Evolutionary conservation across 306 rosid genomes (phyloP).

Genomic region (Cicer arietinum): DNA sequence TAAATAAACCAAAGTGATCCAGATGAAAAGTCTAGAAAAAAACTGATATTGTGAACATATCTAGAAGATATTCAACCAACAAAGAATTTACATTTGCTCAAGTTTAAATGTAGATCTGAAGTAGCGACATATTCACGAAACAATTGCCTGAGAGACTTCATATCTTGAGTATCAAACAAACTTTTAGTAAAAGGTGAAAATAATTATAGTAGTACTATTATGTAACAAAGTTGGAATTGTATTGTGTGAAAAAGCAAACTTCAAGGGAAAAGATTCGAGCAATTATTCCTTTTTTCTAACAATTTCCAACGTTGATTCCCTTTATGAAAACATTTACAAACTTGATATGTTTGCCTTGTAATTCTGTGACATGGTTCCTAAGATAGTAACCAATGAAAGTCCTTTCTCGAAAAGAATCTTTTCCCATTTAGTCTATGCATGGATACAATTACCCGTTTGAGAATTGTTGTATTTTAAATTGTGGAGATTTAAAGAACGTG

Average conservation of each 20-base stretch:
- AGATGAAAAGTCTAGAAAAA: too few species aligned
- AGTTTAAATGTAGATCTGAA: too few species aligned
- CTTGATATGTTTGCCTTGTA: slow-evolving; percentile 7
- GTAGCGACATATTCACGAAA: too few species aligned
- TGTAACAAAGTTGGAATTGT: too few species aligned
- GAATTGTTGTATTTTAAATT: background rate
- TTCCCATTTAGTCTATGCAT: slow-evolving; percentile 8
- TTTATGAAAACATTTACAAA: slow-evolving; percentile 4
- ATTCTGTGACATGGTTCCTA: background rate
- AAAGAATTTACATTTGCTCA: too few species aligned
- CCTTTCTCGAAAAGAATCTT: background rate
- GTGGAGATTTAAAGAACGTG: background rate
- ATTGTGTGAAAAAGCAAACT: background rate
- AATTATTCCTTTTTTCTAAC: background rate
- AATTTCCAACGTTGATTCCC: background rate
- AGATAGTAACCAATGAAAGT: background rate
- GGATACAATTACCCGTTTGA: background rate
- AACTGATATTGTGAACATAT: too few species aligned
- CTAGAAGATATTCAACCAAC: too few species aligned
- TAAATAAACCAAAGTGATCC: too few species aligned
- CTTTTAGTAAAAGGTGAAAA: too few species aligned
- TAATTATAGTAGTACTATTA: too few species aligned
- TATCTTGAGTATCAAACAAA: too few species aligned
- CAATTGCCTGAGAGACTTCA: too few species aligned
- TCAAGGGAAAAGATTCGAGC: background rate